These are phyloP conservation scores for Geotrichum ghanense DNA, from an alignment of 805 yeast species.

Conservation along the genomic window DNA sequence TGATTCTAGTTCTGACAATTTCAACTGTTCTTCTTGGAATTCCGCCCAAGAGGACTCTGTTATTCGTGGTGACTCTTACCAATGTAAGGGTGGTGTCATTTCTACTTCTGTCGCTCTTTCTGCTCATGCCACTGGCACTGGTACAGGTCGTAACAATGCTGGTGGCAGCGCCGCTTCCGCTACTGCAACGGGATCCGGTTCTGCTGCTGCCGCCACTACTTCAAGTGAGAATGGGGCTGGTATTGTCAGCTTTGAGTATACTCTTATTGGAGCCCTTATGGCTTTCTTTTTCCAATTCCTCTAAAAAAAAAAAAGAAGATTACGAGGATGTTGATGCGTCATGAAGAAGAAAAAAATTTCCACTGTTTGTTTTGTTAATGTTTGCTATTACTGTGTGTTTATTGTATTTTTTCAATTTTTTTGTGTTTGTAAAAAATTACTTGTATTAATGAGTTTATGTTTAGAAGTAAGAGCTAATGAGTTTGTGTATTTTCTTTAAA, in stretches of 20 bases:
- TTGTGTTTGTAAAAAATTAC: too few relatives aligned
- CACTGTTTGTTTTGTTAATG: background rate
- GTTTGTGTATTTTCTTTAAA: too few relatives aligned
- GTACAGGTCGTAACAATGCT: constrained; percentile 5
- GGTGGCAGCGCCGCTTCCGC: constrained; percentile 9
- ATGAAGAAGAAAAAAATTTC: background rate
- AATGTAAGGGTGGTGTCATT: constrained; percentile 26
- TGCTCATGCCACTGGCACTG: constrained; percentile 7
- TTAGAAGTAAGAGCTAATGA: too few relatives aligned
- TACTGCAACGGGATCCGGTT: constrained; percentile 12
- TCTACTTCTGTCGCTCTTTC: constrained; percentile 13
- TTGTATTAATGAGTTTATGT: too few relatives aligned
- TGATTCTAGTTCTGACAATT: constrained; percentile 56
- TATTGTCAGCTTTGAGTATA: constrained; percentile 7
- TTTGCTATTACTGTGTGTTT: background rate
- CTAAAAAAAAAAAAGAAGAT: constrained; percentile 10
- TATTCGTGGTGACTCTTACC: constrained; percentile 82
- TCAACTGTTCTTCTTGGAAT: constrained; percentile 73
- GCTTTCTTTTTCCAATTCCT: constrained; percentile 16
- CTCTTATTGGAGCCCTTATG: constrained; percentile 13
- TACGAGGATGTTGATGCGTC: too few relatives aligned
- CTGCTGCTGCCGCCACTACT: constrained; percentile 7
- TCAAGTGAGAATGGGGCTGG: background rate
- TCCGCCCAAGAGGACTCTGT: constrained; percentile 62
- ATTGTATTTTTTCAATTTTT: background rate